Percentiles rank a stretch among this genome's conserved stretches.
Evolutionary conservation across 2,329 filamentous ascomycete species (phyloP).

Genomic region (Aureobasidium sp.): DNA sequence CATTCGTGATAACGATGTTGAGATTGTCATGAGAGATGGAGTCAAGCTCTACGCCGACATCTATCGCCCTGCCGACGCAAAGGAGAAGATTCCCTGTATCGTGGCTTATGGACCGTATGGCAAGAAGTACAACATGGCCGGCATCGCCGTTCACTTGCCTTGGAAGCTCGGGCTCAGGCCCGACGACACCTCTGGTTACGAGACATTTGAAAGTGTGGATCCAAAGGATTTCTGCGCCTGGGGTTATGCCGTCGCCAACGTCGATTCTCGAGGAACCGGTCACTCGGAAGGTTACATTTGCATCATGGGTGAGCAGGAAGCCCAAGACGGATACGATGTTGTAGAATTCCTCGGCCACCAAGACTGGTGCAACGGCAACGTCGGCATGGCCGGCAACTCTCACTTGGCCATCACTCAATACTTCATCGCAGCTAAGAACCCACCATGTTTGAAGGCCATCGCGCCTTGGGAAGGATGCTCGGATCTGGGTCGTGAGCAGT

Average conservation of each 20-base stretch:
- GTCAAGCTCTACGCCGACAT: slow-evolving; percentile 48
- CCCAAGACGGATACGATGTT: slow-evolving; percentile 51
- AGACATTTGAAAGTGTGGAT: slow-evolving; percentile 52
- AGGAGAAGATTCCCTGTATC: slow-evolving; percentile 47
- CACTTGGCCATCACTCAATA: slow-evolving; percentile 46
- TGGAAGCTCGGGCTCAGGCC: slow-evolving; percentile 19
- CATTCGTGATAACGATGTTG: slow-evolving; percentile 50
- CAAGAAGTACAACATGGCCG: slow-evolving; percentile 40
- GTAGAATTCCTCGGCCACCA: slow-evolving; percentile 47
- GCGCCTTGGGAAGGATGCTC: slow-evolving; percentile 54
- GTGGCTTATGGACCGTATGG: slow-evolving; percentile 52
- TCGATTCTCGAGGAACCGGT: slow-evolving; percentile 35
- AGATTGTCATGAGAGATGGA: slow-evolving; percentile 49
- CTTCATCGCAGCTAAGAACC: slow-evolving; percentile 46
- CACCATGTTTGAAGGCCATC: slow-evolving; percentile 48
- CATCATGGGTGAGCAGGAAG: slow-evolving; percentile 49
- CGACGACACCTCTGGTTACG: slow-evolving; percentile 30
- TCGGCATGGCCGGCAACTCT: slow-evolving; percentile 52
- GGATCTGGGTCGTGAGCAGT: slow-evolving; percentile 54
- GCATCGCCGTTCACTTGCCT: slow-evolving; percentile 17
- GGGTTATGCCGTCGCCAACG: slow-evolving; percentile 37
- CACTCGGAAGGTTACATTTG: slow-evolving; percentile 39
- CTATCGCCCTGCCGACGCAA: slow-evolving; percentile 43
- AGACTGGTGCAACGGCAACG: slow-evolving; percentile 50
- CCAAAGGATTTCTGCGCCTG: slow-evolving; percentile 38